A percentile compares a stretch with the other conserved stretches of the same genome.
Conservation (phyloP, 441 rosid species). For the Rhodomyrtus psidioides region DNA sequence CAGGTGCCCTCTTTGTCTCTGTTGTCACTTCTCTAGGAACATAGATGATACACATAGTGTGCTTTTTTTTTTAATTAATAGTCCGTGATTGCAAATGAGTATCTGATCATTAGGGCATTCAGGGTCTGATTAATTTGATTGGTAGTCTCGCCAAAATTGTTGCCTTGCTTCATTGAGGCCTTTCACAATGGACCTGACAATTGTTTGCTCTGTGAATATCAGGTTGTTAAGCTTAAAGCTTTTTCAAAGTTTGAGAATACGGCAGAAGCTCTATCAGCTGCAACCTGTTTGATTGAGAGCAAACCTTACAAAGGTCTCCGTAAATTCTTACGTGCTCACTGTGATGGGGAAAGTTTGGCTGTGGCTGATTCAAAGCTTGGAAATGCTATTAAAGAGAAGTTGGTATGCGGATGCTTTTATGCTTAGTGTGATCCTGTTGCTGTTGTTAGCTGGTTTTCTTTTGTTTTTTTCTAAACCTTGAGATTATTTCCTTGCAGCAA, state of each 20-base stretch:
- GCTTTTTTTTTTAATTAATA: not conserved
- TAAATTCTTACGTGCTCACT: constrained; percentile 62
- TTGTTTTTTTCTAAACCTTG: not conserved
- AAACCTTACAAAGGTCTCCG: constrained; percentile 62
- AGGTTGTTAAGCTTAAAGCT: constrained; percentile 76
- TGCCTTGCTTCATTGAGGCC: not conserved
- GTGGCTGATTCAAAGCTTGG: constrained; percentile 96
- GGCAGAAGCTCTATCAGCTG: constrained; percentile 81
- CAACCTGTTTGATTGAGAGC: constrained; percentile 59
- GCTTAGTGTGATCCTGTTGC: not conserved
- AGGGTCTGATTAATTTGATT: not conserved
- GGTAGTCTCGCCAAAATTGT: not conserved
- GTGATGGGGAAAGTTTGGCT: constrained; percentile 58
- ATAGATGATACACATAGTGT: not conserved
- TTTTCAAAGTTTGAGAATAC: constrained; percentile 86
- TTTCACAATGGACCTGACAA: not conserved
- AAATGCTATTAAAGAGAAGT: constrained; percentile 75
- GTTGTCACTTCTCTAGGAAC: not conserved
- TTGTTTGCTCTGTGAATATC: not conserved
- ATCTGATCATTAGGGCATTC: not conserved
- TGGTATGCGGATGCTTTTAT: constrained; percentile 36
- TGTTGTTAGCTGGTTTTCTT: not conserved
- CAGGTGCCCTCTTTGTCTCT: constrained; percentile 24
- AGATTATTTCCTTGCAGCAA: constrained; percentile 38
- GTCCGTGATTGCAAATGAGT: not conserved